phyloP scores from a whole-genome alignment of 257 asterid genomes.

The Misopates orontium region DNA sequence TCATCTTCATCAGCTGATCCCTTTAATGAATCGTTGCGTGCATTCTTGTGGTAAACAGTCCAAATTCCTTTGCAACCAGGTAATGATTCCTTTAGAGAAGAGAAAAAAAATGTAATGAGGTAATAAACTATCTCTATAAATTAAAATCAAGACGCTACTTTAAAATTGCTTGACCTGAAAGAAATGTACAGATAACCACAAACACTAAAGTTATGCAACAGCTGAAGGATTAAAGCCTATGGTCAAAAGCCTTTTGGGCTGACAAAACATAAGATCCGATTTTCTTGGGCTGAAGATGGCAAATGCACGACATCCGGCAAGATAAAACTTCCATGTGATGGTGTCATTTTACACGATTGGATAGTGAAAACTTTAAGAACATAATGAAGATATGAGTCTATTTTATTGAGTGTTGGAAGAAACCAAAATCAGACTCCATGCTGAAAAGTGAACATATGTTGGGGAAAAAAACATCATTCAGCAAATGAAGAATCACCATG shows the following conservation, averaged over 20 bases:
- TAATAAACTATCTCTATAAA: slow-evolving; percentile 2
- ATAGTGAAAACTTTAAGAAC: too few species aligned
- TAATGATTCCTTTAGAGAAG: slow-evolving; percentile 63
- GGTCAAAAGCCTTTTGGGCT: background rate
- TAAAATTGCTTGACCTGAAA: slow-evolving; percentile 8
- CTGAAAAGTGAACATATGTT: background rate
- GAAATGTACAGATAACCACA: slow-evolving; percentile 5
- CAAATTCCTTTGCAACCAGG: slow-evolving; percentile 98
- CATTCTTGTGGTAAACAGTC: slow-evolving; percentile 95
- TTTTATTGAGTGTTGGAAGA: background rate
- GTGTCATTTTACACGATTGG: background rate
- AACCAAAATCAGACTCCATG: background rate
- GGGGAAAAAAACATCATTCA: too few species aligned
- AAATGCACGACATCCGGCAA: slow-evolving; percentile 10
- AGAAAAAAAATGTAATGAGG: slow-evolving; percentile 25
- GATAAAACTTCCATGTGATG: background rate
- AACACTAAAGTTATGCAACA: slow-evolving; percentile 13
- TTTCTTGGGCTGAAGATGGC: slow-evolving; percentile 2
- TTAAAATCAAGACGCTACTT: slow-evolving; percentile 16
- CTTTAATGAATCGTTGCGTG: slow-evolving; percentile 71
- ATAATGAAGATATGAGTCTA: too few species aligned
- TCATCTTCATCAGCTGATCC: slow-evolving; percentile 86
- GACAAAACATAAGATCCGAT: slow-evolving; percentile 16
- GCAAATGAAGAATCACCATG: too few species aligned
- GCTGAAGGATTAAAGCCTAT: slow-evolving; percentile 11